These are phyloP conservation scores for Tetragonia tetragonoides DNA, from an alignment of 148 eudicot species.

Conservation along the genomic window DNA sequence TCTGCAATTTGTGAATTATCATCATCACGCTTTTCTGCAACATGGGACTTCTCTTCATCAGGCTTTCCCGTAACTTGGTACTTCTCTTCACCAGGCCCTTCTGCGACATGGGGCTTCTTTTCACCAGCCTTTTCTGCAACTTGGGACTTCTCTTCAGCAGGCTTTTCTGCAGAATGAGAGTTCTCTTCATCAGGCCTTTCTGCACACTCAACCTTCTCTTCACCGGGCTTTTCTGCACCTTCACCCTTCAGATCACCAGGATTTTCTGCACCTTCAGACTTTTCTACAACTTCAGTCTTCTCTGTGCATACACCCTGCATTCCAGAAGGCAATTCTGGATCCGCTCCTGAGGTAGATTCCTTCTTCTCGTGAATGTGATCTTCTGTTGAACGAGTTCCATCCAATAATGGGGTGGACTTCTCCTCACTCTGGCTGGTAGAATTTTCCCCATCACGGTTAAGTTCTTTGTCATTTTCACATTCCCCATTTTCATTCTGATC, in stretches of 20 bases:
- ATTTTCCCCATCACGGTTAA: slow-evolving; percentile 24
- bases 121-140: slow-evolving; percentile 9
- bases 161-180: background rate
- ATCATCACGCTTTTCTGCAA: background rate
- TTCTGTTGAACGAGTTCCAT: slow-evolving; percentile 21
- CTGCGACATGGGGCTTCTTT: background rate
- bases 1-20: slow-evolving; percentile 18
- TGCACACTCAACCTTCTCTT: background rate
- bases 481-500: slow-evolving; percentile 39
- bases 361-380: slow-evolving; percentile 27
- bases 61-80: slow-evolving; percentile 25
- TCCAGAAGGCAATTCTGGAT: slow-evolving; percentile 26
- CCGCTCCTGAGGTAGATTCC: slow-evolving; percentile 32
- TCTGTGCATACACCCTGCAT: slow-evolving; percentile 19
- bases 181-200: slow-evolving; percentile 20
- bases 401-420: slow-evolving; percentile 23
- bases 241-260: slow-evolving; percentile 18
- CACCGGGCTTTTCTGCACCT: slow-evolving; percentile 36
- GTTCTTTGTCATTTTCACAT: slow-evolving; percentile 22
- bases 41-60: slow-evolving; percentile 20
- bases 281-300: slow-evolving; percentile 17
- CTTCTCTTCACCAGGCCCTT: slow-evolving; percentile 3
- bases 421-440: slow-evolving; percentile 26
- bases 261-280: slow-evolving; percentile 13
- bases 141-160: slow-evolving; percentile 16